Percentiles rank a stretch among this genome's conserved stretches.
Conservation (phyloP, 2,329 filamentous ascomycete species). For the Colletotrichum sp. region DNA sequence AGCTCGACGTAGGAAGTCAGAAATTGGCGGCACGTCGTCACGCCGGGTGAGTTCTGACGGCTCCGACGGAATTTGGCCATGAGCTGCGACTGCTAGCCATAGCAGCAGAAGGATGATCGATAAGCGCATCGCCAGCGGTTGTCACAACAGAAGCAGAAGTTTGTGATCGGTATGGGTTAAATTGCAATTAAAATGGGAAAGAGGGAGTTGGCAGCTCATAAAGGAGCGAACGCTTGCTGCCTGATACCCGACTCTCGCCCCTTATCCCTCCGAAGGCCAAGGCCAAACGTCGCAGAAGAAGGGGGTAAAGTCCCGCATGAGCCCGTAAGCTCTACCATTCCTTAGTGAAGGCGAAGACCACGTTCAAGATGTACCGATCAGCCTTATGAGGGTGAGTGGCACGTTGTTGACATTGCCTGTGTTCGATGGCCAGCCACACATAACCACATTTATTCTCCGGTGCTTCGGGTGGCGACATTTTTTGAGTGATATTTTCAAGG, state of each 20-base stretch:
- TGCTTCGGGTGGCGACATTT: not conserved
- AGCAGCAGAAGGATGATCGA: not conserved
- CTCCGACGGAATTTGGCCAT: not conserved
- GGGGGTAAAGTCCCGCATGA: rapidly evolving
- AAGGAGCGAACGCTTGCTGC: not conserved
- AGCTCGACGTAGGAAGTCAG: not conserved
- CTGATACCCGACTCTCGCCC: not conserved
- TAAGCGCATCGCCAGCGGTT: not conserved
- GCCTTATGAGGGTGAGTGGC: rapidly evolving
- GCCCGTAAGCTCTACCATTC: not conserved
- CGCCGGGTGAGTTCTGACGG: not conserved
- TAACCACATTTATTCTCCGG: not conserved
- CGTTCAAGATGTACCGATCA: not conserved
- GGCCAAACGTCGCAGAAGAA: not conserved
- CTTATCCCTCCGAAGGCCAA: not conserved
- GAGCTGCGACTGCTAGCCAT: not conserved
- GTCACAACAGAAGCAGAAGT: rapidly evolving
- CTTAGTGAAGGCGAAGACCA: not conserved
- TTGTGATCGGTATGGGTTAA: not conserved
- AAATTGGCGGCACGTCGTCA: not conserved
- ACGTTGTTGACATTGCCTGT: not conserved
- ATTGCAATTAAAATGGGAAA: rapidly evolving
- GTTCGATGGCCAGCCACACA: not conserved
- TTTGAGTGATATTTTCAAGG: not conserved
- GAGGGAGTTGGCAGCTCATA: rapidly evolving